Evolutionary conservation across 306 rosid species (phyloP), one percentile per base, ranked within the genome.

Genomic region (Cucumis melo): DNA sequence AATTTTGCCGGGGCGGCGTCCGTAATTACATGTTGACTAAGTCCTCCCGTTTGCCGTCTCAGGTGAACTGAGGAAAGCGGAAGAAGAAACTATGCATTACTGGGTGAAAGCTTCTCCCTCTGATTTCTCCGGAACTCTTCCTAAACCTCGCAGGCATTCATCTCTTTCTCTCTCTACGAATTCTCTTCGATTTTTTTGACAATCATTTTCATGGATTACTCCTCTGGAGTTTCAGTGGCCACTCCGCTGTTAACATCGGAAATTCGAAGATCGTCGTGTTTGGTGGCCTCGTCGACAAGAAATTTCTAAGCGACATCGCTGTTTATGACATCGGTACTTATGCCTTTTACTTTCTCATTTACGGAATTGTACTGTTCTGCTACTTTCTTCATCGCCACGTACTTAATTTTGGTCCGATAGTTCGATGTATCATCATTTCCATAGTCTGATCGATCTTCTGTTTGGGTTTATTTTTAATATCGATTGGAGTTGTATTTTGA

Each of bases 211-310:
- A 14, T 53, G 54, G 24, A 38, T 38, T 6, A 15, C 83, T 21
- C 12, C 21, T 46, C 50, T 81, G 82, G 80, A 75, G 53, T 86
- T 67, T 65, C 88, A 92, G 96, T 78, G 98, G 98, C 32, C 98
- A 94, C 73, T 81, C 97, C 27, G 91, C 96, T 34, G 98, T 94
- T 55, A 87, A 77, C 24, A 78, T 94, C 46, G 98, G 95, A 0
- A 89, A 89, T 85, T 91, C 98, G 63, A 94, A 94, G 97, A 81
- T 94, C 73, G 90, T 94, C 77, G 87, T 94, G 29, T 94, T 94
- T 75, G 96, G 98, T 5, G 98, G 98, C 72, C 92, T 94, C 8
- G 83, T 91, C 36, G 98, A 94, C 54, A 94, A 90, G 87, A 90
- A 81, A 82, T 94, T 94, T 77, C 92, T 94, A 39, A 79, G 83